Evolutionary conservation across 768 basidiomycete genomes (phyloP), one percentile per base, ranked within the genome.

Genomic region (Auricularia cornea): DNA sequence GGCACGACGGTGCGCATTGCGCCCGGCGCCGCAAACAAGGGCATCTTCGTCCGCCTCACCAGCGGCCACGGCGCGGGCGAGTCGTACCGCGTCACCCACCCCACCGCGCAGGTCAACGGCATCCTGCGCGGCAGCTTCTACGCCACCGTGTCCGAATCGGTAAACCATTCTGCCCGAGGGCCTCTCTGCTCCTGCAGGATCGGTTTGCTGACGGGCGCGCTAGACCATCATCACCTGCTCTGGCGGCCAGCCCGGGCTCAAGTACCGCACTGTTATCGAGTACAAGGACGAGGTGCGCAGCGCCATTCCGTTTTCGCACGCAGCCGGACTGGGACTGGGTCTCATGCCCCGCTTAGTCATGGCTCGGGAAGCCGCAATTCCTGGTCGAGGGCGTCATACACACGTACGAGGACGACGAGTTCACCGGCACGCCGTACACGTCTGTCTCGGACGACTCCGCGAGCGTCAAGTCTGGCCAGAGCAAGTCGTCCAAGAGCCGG

Each of bases 231-330:
- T 96, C 68, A 94, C 92, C 33, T 94, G 92, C 72, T 80, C 80
- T 23, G 89, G 90, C 4, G 86, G 86, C 2, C 79, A 80, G 16
- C 82, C 80, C 38, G 77, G 81, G 66, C 59, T 70, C 66, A 83
- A 82, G 70, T 85, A 90, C 68, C 81, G 95, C 64, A 81, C 93
- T 3, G 81, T 98, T 67, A 84, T 97, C 63, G 92, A 95, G 70
- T 98, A 96, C 77, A 94, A 94, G 76, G 97, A 99, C 72, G 95
- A 99, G 85, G 91, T 91, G 64, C 52, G 86, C 71, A n/a, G n/a
- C n/a, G n/a, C n/a, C n/a, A n/a, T n/a, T n/a, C n/a, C n/a, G n/a
- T n/a, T n/a, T n/a, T n/a, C n/a, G 35, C n/a, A n/a, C n/a, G n/a
- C n/a, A n/a, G 18, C 59, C n/a, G 1, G 26, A 29, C 30, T 40